phyloP scores from a whole-genome alignment of 2,329 filamentous ascomycete species.

The Fusarium ambrosium region DNA sequence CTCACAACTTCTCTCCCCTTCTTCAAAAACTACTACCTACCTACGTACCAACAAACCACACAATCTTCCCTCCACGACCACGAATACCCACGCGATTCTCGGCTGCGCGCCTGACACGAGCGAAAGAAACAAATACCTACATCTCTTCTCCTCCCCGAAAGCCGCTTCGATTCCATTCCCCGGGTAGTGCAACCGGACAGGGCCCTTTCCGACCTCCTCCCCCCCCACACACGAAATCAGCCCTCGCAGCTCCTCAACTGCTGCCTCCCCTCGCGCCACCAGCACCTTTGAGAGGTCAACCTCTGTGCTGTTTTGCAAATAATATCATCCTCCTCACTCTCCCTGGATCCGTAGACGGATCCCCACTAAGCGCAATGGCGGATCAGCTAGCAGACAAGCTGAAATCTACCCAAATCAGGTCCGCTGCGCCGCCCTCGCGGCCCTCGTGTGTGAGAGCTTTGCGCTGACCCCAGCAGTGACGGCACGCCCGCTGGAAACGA shows the following conservation, averaged over 20 bases:
- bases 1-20: slow-evolving; percentile 39
- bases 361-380: slow-evolving; percentile 55
- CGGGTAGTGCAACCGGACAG: slow-evolving; percentile 31
- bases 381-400: slow-evolving; percentile 62
- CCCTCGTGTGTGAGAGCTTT: slow-evolving; percentile 34
- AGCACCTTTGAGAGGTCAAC: slow-evolving; percentile 30
- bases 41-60: slow-evolving; percentile 20
- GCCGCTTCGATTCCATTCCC: slow-evolving; percentile 24
- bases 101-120: slow-evolving; percentile 33
- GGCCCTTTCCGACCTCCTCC: slow-evolving; percentile 28
- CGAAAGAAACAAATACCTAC: slow-evolving; percentile 1
- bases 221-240: slow-evolving; percentile 28
- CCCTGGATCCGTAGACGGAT: slow-evolving; percentile 45
- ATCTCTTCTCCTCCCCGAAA: slow-evolving; percentile 18
- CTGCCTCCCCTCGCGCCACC: slow-evolving; percentile 28
- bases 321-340: slow-evolving; percentile 34
- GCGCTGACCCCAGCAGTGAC: slow-evolving; percentile 61
- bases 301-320: slow-evolving; percentile 43
- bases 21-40: slow-evolving; percentile 17
- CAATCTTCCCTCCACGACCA: slow-evolving; percentile 6
- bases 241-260: slow-evolving; percentile 40
- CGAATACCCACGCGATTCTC: slow-evolving; percentile 34
- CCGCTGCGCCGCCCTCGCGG: slow-evolving; percentile 44
- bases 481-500: slow-evolving; percentile 61
- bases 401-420: slow-evolving; percentile 59